Conservation (phyloP, 306 rosid species). For the Cucurbita moschata region DNA sequence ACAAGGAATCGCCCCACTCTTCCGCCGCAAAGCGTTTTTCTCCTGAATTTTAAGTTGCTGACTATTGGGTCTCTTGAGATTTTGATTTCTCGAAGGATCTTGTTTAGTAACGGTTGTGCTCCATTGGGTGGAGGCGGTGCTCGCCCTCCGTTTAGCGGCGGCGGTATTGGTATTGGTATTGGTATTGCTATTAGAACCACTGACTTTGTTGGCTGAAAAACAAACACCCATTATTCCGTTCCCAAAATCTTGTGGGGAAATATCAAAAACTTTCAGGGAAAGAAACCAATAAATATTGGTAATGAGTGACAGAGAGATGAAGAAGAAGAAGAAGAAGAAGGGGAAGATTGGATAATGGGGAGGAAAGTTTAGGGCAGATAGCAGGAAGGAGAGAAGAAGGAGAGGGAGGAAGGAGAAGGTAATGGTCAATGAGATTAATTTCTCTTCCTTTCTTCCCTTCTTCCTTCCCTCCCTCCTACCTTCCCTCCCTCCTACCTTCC, state of each 20-base stretch:
- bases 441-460: not conserved
- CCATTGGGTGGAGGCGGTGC: not conserved
- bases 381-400: constrained; percentile 69
- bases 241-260: not conserved
- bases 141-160: constrained; percentile 1
- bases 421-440: constrained; percentile 53
- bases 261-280: constrained; percentile 2
- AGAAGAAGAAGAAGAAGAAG: not conserved
- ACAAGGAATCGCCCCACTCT: constrained; percentile 40
- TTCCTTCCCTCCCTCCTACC: not conserved
- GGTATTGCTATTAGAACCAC: constrained; percentile 35
- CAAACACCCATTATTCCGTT: constrained; percentile 39
- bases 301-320: not conserved
- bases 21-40: constrained; percentile 18
- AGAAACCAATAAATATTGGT: constrained; percentile 12
- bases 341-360: not conserved
- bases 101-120: constrained; percentile 5
- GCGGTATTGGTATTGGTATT: constrained; percentile 11
- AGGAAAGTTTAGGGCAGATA: constrained; percentile 46
- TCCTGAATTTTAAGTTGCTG: constrained; percentile 23
- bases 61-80: constrained; percentile 10
- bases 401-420: constrained; percentile 8
- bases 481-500: not conserved
- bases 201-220: constrained; percentile 39
- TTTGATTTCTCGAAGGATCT: constrained; percentile 12